Evolutionary conservation across 139 green algal species (phyloP).

Genomic region (Raphidocelis subcapitata): DNA sequence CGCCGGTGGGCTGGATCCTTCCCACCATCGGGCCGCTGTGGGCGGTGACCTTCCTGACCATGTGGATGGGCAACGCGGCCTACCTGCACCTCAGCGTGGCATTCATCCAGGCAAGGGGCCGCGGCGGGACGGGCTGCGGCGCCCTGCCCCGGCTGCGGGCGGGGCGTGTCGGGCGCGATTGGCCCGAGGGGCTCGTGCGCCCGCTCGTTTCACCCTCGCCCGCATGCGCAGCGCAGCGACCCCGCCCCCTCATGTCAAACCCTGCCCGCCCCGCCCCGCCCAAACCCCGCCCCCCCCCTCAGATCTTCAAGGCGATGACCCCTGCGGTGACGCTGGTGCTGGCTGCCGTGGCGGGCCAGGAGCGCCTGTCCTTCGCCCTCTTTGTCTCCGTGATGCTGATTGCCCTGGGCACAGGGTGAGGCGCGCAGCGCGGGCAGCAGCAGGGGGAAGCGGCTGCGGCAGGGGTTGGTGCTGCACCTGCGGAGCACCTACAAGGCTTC

Average conservation of each 20-base stretch:
- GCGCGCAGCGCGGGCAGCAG: not conserved
- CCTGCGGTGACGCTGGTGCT: constrained; percentile 71
- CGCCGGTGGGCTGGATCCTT: not conserved
- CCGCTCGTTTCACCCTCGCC: not conserved
- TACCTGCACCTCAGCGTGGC: constrained; percentile 68
- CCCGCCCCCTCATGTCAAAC: too few relatives aligned
- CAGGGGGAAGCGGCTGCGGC: constrained; percentile 12
- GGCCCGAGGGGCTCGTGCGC: too few relatives aligned
- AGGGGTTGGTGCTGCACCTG: not conserved
- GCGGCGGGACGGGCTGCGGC: too few relatives aligned
- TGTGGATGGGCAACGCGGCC: constrained; percentile 60
- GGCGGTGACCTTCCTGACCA: constrained; percentile 26
- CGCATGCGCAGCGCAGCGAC: not conserved
- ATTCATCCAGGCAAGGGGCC: constrained; percentile 65
- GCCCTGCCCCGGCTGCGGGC: too few relatives aligned
- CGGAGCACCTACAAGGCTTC: too few relatives aligned
- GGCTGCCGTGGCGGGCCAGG: constrained; percentile 40
- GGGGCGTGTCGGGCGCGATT: too few relatives aligned
- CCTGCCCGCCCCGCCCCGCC: too few relatives aligned
- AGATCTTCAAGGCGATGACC: constrained; percentile 66
- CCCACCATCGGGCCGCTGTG: constrained; percentile 43
- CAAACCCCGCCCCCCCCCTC: not conserved
- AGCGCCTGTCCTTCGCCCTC: constrained; percentile 37
- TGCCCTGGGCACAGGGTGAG: constrained; percentile 46
- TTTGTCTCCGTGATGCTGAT: constrained; percentile 52